These are phyloP conservation scores for Pseudoneurospora amorphoporcata DNA, from an alignment of 495 filamentous ascomycete species.

Conservation along the genomic window DNA sequence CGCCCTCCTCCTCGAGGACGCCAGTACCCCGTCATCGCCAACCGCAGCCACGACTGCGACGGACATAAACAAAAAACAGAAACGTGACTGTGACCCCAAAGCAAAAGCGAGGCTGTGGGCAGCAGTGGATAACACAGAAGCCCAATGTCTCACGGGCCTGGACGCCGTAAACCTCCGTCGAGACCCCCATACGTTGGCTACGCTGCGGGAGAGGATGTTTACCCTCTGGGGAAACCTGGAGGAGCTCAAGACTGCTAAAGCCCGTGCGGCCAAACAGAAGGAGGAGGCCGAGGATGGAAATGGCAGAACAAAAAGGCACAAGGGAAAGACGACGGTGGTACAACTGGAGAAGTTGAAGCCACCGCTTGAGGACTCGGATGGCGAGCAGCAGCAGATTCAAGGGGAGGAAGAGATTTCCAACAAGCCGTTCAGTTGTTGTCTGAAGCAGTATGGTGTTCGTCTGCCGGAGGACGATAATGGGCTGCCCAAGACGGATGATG, in stretches of 20 bases:
- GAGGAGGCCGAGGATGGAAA: not conserved
- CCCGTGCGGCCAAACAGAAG: not conserved
- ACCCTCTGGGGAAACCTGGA: slow-evolving; percentile 80
- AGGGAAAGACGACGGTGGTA: not conserved
- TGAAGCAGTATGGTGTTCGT: slow-evolving; percentile 50
- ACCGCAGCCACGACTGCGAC: not conserved
- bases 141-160: slow-evolving; percentile 52
- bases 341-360: slow-evolving; percentile 2
- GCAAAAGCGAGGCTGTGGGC: slow-evolving; percentile 44
- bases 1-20: slow-evolving; percentile 59
- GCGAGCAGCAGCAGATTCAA: slow-evolving; percentile 5
- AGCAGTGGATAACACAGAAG: slow-evolving; percentile 54
- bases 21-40: slow-evolving; percentile 9
- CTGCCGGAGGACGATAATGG: slow-evolving; percentile 12
- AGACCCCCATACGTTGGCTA: slow-evolving; percentile 31
- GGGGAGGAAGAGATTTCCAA: slow-evolving; percentile 20
- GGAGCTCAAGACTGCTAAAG: slow-evolving; percentile 43
- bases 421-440: slow-evolving; percentile 49
- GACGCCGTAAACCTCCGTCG: slow-evolving; percentile 57
- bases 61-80: not conserved
- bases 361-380: slow-evolving; percentile 17
- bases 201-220: slow-evolving; percentile 62
- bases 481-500: slow-evolving; percentile 12
- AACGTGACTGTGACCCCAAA: slow-evolving; percentile 8
- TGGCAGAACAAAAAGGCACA: not conserved